Conservation (phyloP, 2,329 filamentous ascomycete genomes). For the Juglanconis juglandina region DNA sequence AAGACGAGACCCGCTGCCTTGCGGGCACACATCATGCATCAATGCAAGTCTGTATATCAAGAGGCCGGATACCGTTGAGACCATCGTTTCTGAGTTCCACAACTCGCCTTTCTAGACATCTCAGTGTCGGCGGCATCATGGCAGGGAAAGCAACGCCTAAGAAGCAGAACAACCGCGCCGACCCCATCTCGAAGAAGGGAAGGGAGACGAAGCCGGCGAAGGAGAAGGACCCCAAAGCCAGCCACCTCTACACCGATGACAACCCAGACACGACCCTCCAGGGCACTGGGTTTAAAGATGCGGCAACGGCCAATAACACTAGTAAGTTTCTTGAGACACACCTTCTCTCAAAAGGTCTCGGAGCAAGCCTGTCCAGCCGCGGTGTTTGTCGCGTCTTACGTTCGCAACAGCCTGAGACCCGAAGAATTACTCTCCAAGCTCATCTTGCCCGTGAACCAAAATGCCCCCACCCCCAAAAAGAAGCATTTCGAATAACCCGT, state of each 20-base stretch:
- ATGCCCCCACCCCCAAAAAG: not conserved
- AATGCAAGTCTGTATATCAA: not conserved
- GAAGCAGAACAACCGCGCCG: conserved; percentile 13
- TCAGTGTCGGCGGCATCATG: conserved; percentile 3
- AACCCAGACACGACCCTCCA: conserved; percentile 15
- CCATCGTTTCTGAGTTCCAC: not conserved
- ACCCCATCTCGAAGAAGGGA: conserved; percentile 15
- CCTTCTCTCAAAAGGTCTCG: too few relatives aligned
- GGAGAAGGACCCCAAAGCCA: conserved; percentile 10
- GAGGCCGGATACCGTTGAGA: not conserved
- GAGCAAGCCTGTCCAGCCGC: too few relatives aligned
- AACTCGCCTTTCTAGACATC: not conserved
- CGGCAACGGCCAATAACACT: conserved; percentile 14
- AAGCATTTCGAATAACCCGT: not conserved
- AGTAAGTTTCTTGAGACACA: not conserved
- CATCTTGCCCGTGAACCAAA: not conserved
- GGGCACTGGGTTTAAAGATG: conserved; percentile 17
- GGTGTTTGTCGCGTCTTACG: too few relatives aligned
- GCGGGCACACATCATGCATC: not conserved
- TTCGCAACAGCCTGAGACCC: not conserved
- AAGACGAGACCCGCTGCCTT: not conserved
- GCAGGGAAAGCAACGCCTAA: conserved; percentile 8
- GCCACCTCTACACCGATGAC: conserved; percentile 17
- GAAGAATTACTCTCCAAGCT: not conserved
- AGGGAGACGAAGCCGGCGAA: not conserved